Conservation (phyloP, 805 yeast species). For the Yarrowia sp. region DNA sequence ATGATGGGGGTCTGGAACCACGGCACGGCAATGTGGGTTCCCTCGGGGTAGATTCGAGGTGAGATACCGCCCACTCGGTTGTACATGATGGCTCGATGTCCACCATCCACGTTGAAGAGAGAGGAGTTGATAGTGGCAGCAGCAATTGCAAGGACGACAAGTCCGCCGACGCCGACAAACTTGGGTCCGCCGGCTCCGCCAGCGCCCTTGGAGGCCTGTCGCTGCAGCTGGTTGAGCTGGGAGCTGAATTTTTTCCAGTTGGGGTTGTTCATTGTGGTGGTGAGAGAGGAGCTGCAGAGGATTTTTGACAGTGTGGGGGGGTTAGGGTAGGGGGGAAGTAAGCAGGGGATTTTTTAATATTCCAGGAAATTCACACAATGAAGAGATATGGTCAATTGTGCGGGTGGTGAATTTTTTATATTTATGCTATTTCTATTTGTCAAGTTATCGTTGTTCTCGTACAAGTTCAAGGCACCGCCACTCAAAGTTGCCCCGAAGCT, state of each 20-base stretch:
- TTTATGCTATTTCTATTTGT: neutral
- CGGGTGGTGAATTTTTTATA: no score
- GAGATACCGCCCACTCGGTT: conserved; percentile 84
- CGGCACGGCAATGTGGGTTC: conserved; percentile 91
- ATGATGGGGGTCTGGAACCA: conserved; percentile 92
- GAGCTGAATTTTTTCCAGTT: conserved; percentile 21
- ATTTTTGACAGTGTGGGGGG: neutral
- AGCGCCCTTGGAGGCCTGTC: conserved; percentile 20
- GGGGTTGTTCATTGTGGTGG: conserved; percentile 21
- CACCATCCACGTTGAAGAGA: conserved; percentile 91
- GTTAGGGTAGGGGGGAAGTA: neutral
- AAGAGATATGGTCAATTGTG: neutral
- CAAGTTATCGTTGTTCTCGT: neutral
- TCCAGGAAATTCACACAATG: neutral
- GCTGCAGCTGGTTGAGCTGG: conserved; percentile 26
- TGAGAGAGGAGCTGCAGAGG: neutral
- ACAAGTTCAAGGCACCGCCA: neutral
- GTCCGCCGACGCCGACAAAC: conserved; percentile 63
- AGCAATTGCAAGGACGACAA: conserved; percentile 58
- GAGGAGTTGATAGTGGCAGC: conserved; percentile 54
- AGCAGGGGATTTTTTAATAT: neutral
- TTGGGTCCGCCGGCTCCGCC: conserved; percentile 46
- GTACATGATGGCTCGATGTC: conserved; percentile 94
- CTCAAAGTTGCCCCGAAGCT: conserved; percentile 9
- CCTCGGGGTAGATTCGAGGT: conserved; percentile 81